Conservation (phyloP, 2,329 filamentous ascomycete species). For the Podosphaera fusca region DNA sequence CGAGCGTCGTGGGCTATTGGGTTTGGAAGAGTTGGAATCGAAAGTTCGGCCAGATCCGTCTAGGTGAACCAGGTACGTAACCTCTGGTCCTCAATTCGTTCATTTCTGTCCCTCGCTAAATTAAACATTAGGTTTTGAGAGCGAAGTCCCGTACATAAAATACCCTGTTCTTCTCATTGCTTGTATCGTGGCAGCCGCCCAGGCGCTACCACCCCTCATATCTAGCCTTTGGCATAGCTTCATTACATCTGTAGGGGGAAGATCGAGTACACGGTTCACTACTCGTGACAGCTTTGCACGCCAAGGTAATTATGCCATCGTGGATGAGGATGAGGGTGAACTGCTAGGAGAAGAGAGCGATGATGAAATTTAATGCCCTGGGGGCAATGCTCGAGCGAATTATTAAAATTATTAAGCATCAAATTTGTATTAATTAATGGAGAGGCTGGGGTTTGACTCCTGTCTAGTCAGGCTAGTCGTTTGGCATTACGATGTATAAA, state of each 20-base stretch:
- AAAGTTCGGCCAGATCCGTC: conserved; percentile 78
- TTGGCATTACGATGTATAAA: neutral
- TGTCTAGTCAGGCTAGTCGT: neutral
- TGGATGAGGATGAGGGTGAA: conserved; percentile 88
- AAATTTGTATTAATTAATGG: neutral
- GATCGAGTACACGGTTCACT: conserved; percentile 40
- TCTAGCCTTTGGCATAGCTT: conserved; percentile 48
- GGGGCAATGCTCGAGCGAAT: neutral
- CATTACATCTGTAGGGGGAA: conserved; percentile 27
- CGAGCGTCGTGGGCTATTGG: conserved; percentile 57
- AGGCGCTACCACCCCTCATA: conserved; percentile 45
- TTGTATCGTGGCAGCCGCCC: conserved; percentile 34
- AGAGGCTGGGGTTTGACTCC: neutral
- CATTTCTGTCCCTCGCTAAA: neutral
- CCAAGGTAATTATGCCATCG: conserved; percentile 65
- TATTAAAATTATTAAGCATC: neutral
- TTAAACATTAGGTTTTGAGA: conserved; percentile 27
- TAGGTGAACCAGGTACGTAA: conserved; percentile 42
- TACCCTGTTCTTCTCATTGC: conserved; percentile 59
- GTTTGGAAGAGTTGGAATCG: conserved; percentile 66
- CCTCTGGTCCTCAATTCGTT: neutral
- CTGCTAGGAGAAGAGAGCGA: conserved; percentile 82
- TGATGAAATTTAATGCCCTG: conserved; percentile 42
- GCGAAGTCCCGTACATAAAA: conserved; percentile 54
- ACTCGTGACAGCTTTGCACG: conserved; percentile 76